phyloP scores from a whole-genome alignment of 1,139 yeast genomes.

The Pichia sp. region DNA sequence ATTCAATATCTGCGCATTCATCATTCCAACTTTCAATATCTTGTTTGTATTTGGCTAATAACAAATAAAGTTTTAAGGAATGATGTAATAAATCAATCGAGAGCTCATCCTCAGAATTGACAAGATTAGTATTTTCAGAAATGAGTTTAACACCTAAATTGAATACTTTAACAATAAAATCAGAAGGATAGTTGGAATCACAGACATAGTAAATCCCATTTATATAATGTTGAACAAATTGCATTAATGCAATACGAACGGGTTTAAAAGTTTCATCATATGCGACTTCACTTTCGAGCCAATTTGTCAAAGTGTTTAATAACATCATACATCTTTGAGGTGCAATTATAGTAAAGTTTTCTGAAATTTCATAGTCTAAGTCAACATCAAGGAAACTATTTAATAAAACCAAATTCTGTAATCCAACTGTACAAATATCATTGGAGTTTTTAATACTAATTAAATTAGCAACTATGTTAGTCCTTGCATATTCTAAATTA shows the following conservation, averaged over 20 bases:
- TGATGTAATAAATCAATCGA: constrained; percentile 38
- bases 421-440: constrained; percentile 39
- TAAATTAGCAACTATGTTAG: constrained; percentile 58
- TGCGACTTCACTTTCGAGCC: constrained; percentile 59
- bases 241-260: constrained; percentile 47
- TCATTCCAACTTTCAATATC: constrained; percentile 33
- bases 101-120: constrained; percentile 24
- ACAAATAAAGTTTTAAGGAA: constrained; percentile 41
- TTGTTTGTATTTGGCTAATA: constrained; percentile 28
- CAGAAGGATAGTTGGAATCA: constrained; percentile 28
- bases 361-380: constrained; percentile 25
- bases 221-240: constrained; percentile 35
- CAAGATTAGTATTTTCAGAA: constrained; percentile 46
- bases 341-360: constrained; percentile 39
- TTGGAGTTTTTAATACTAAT: constrained; percentile 43
- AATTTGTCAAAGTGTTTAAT: constrained; percentile 42
- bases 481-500: constrained; percentile 49
- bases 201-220: constrained; percentile 24
- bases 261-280: constrained; percentile 50
- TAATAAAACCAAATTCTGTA: constrained; percentile 44
- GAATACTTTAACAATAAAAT: constrained; percentile 29
- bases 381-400: constrained; percentile 41
- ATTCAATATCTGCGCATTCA: constrained; percentile 27
- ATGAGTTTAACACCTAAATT: constrained; percentile 38
- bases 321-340: constrained; percentile 59